Evolutionary conservation across 2,329 filamentous ascomycete genomes (phyloP).

Genomic region (Penicillium sp.): DNA sequence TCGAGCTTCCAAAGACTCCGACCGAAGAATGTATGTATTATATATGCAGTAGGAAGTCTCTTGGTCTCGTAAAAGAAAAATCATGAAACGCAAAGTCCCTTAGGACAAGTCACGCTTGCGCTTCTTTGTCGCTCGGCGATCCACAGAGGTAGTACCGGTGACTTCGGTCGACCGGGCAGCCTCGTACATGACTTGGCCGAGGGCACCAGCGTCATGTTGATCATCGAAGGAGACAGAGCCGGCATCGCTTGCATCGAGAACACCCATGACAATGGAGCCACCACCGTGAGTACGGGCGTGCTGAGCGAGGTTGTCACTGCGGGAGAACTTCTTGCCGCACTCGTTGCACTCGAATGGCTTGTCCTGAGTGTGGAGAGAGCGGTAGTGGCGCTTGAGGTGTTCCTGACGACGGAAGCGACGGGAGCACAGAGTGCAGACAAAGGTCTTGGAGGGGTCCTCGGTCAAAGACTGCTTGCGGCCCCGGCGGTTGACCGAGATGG

Average conservation of each 20-base stretch:
- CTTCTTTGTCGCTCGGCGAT: conserved; percentile 61
- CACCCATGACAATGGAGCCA: conserved; percentile 81
- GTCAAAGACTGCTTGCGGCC: conserved; percentile 97
- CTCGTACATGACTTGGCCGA: conserved; percentile 74
- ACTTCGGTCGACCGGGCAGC: conserved; percentile 61
- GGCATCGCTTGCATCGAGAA: conserved; percentile 63
- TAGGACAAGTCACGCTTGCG: conserved; percentile 61
- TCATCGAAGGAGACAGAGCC: conserved; percentile 36
- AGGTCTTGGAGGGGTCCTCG: conserved; percentile 96
- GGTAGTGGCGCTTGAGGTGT: conserved; percentile 96
- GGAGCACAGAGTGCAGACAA: conserved; percentile 91
- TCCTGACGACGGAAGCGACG: conserved; percentile 96
- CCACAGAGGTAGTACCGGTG: conserved; percentile 37
- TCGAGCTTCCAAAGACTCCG: conserved; percentile 19
- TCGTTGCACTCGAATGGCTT: conserved; percentile 97
- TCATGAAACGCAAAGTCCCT: conserved; percentile 14
- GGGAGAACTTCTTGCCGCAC: conserved; percentile 98
- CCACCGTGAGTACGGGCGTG: conserved; percentile 88
- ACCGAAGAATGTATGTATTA: conserved; percentile 24
- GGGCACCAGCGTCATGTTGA: conserved; percentile 54
- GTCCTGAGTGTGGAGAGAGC: conserved; percentile 94
- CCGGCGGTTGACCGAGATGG: conserved; percentile 66
- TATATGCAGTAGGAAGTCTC: conserved; percentile 30
- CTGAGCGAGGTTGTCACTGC: conserved; percentile 93
- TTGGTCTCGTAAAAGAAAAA: conserved; percentile 31